Percentiles rank a stretch among this genome's conserved stretches.
Evolutionary conservation across 2,329 filamentous ascomycete species (phyloP).

Genomic region (Karstenula rhodostoma): DNA sequence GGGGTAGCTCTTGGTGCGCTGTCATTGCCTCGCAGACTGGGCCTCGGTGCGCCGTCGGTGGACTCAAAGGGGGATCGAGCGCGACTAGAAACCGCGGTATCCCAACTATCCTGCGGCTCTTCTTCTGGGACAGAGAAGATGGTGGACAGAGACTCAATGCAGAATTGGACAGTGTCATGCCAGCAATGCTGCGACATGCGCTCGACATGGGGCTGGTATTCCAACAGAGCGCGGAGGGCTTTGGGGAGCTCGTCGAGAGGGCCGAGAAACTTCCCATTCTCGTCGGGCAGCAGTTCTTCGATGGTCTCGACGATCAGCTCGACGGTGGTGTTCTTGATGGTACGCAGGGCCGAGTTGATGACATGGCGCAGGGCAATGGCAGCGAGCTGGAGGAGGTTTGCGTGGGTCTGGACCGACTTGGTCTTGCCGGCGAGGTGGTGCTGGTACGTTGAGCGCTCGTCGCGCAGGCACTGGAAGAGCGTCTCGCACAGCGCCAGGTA

Average conservation of each 20-base stretch:
- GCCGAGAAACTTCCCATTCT: conserved; percentile 70
- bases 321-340: conserved; percentile 79
- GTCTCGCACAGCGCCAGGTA: conserved; percentile 84
- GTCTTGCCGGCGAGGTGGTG: conserved; percentile 55
- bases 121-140: conserved; percentile 35
- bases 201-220: conserved; percentile 79
- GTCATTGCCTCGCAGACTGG: conserved; percentile 38
- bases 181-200: conserved; percentile 75
- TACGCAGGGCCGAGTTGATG: conserved; percentile 72
- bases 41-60: conserved; percentile 34
- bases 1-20: conserved; percentile 33
- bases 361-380: conserved; percentile 76
- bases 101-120: conserved; percentile 38
- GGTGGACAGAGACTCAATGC: conserved; percentile 66
- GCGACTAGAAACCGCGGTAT: conserved; percentile 38
- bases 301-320: conserved; percentile 83
- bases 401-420: conserved; percentile 36
- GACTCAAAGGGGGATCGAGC: conserved; percentile 43
- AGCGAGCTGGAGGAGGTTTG: conserved; percentile 69
- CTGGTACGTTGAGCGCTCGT: conserved; percentile 69
- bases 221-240: conserved; percentile 73
- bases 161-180: conserved; percentile 75
- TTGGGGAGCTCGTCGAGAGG: conserved; percentile 83
- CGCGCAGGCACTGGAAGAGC: conserved; percentile 73
- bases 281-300: conserved; percentile 72